These are phyloP conservation scores for Starmerella roubikii DNA, from an alignment of 805 yeast genomes.

Conservation along the genomic window DNA sequence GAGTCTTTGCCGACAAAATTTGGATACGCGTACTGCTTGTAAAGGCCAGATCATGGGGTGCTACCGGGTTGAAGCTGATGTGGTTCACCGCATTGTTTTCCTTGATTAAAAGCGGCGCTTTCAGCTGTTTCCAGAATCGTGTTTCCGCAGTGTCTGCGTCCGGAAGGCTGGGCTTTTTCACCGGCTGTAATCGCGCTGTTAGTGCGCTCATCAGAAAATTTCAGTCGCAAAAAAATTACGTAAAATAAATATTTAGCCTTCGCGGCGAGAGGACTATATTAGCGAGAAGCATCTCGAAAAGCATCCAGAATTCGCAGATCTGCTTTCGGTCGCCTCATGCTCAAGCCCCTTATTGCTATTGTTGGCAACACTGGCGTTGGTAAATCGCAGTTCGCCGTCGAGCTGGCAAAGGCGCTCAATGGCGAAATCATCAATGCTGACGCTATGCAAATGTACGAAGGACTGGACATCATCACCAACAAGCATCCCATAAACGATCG, in stretches of 20 bases:
- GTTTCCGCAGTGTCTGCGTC: slow-evolving; percentile 41
- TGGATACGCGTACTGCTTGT: slow-evolving; percentile 86
- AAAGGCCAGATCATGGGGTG: slow-evolving; percentile 82
- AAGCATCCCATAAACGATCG: slow-evolving; percentile 79
- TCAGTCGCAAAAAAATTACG: slow-evolving; percentile 2
- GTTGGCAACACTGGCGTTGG: slow-evolving; percentile 97
- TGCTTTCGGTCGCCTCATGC: no score
- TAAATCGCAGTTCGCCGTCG: slow-evolving; percentile 70
- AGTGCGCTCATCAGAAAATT: slow-evolving; percentile 21
- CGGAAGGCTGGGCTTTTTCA: slow-evolving; percentile 18
- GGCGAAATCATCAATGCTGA: slow-evolving; percentile 94
- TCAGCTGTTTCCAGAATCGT: slow-evolving; percentile 81
- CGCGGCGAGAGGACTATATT: no score
- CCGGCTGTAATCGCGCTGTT: slow-evolving; percentile 13
- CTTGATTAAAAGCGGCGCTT: slow-evolving; percentile 75
- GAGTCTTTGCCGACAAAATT: slow-evolving; percentile 81
- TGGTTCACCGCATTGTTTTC: slow-evolving; percentile 88
- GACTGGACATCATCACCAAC: slow-evolving; percentile 66
- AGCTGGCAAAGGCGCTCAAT: slow-evolving; percentile 56
- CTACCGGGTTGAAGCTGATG: slow-evolving; percentile 70
- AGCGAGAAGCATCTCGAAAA: no score
- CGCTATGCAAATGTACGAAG: slow-evolving; percentile 87
- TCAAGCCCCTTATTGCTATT: slow-evolving; percentile 41
- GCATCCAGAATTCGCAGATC: no score
- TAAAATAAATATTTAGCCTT: no score